These are phyloP conservation scores for Boletus semigastroideus DNA, from an alignment of 1,284 basidiomycete genomes.

Conservation along the genomic window DNA sequence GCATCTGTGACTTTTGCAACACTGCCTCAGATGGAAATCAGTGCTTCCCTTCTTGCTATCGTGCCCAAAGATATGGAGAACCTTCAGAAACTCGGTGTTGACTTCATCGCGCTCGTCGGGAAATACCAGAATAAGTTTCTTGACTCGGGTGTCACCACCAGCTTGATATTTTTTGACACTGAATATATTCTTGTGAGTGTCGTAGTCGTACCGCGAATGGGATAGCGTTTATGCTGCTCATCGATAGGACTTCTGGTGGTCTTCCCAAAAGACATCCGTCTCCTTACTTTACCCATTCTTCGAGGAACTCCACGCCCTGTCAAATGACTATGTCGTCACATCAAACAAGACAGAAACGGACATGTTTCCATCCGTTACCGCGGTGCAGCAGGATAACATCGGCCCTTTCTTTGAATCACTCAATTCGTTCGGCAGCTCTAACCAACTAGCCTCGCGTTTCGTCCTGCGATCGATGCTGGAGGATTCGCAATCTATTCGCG, in stretches of 20 bases:
- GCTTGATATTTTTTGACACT: no score
- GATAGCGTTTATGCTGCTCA: no score
- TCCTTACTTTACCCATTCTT: background rate
- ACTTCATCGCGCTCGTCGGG: no score
- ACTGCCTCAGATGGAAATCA: no score
- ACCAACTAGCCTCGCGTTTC: background rate
- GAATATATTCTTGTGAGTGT: no score
- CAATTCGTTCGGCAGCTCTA: background rate
- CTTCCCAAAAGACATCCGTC: background rate
- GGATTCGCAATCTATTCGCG: background rate
- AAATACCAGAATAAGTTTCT: no score
- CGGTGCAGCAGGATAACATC: background rate
- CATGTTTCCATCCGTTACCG: background rate
- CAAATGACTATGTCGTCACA: background rate
- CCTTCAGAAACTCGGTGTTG: no score
- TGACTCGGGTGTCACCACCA: no score
- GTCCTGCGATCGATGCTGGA: slow-evolving; percentile 1
- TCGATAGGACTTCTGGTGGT: background rate
- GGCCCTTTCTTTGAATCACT: background rate
- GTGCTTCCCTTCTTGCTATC: no score
- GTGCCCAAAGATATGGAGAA: no score
- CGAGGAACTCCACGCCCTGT: background rate
- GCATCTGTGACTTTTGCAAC: no score
- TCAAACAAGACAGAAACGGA: background rate
- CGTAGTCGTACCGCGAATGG: background rate